These are phyloP conservation scores for Rhodotorula sp. DNA, from an alignment of 1,284 basidiomycete species.

Conservation along the genomic window DNA sequence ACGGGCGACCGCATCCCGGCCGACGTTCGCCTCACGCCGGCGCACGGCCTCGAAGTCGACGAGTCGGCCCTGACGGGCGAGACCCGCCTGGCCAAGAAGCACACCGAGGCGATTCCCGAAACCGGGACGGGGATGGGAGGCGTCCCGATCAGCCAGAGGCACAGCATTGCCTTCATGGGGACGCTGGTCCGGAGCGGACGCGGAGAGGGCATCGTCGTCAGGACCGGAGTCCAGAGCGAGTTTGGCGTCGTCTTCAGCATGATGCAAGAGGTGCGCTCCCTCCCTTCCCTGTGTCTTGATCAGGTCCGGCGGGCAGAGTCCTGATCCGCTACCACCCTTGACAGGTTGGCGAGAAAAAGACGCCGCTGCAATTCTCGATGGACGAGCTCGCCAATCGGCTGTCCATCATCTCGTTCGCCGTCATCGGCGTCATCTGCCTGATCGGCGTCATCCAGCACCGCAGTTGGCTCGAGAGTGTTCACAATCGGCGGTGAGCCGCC, in stretches of 20 bases:
- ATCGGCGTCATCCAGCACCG: slow-evolving; percentile 82
- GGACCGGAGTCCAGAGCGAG: slow-evolving; percentile 83
- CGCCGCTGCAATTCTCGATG: slow-evolving; percentile 91
- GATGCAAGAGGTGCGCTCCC: slow-evolving; percentile 85
- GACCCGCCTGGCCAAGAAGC: slow-evolving; percentile 76
- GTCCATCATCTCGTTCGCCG: slow-evolving; percentile 81
- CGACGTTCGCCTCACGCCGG: slow-evolving; percentile 75
- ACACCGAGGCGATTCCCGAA: slow-evolving; percentile 56
- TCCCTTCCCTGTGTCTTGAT: neutral
- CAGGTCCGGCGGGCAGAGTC: neutral
- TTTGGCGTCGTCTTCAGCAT: slow-evolving; percentile 96
- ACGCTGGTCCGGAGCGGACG: slow-evolving; percentile 89
- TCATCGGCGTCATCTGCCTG: slow-evolving; percentile 90
- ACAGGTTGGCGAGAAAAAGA: slow-evolving; percentile 85
- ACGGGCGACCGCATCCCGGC: slow-evolving; percentile 89
- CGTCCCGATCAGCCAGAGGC: slow-evolving; percentile 75
- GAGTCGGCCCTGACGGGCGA: slow-evolving; percentile 95
- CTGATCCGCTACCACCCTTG: no score
- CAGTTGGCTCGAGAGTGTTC: slow-evolving; percentile 97
- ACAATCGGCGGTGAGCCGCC: slow-evolving; percentile 79
- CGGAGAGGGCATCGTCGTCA: slow-evolving; percentile 83
- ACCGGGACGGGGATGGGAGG: slow-evolving; percentile 53
- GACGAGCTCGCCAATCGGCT: slow-evolving; percentile 93
- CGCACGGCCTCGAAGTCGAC: slow-evolving; percentile 86
- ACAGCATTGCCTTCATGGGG: slow-evolving; percentile 93